Base-by-base conservation (phyloP, 202 grass and related monocot genomes). In the Carex arenaria region DNA sequence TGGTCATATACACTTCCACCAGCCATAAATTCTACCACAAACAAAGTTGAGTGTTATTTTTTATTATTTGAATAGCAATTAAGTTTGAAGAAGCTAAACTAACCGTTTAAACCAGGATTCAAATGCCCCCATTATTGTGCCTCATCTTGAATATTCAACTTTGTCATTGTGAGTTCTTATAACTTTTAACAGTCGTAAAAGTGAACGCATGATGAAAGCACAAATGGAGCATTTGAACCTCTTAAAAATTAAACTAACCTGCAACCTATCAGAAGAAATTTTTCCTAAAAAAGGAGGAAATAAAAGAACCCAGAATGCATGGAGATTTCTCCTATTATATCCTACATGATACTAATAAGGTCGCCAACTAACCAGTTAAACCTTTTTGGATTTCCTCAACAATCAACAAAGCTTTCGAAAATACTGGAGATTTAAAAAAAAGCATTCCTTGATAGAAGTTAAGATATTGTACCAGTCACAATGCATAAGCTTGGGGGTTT, bases 1-100 rank as follows among this genome's bases (percentile, higher is more conserved):
- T 90, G 95, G 83, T 98, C 95, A 84, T 98, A 95, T 52, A 98
- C 89, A 77, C 95, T 98, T 43, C 95, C 95, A 60, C 95, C 86
- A 3, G 91, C 90, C 95, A 98, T 98, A 87, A 87, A 98, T 85
- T 95, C 95, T 98, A 81, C 26, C 83, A 81, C 4, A 78, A 52
- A 73, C 26, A 14, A 75, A 66, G 84, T 82, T 26, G 12, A 73
- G 70, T 15, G 55, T 86, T 62, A 76, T 67, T 10, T 57, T 23
- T 57, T 77, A 34, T 57, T 77, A 57, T n/a, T 15, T 5, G 36
- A 51, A 57, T 77, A 36, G 14, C 30, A 57, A 77, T 77, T 57
- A 57, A 26, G 23, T 57, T 43, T 19, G 1, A 77, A 77, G 14
- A 57, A 66, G 28, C 36, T 32, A 11, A 57, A 11, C n/a, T 57